Evolutionary conservation across 2,329 filamentous ascomycete species (phyloP), one percentile per base, ranked within the genome.

Genomic region (Penicillium sp.): DNA sequence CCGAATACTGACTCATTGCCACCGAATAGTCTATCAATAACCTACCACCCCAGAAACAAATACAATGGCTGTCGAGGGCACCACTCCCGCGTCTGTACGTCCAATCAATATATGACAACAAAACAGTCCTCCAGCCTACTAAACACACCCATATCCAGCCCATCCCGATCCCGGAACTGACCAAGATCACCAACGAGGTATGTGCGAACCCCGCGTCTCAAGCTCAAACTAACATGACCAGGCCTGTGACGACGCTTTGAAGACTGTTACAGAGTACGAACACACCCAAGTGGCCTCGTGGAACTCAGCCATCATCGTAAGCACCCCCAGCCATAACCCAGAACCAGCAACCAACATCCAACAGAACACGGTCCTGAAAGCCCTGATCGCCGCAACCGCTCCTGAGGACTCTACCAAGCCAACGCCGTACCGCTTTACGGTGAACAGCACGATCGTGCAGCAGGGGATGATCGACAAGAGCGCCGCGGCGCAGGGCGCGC

Each of bases 361-460:
- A 9, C 24, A 73, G 70, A 71, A 69, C 53, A 57, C 63, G 48
- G 62, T 70, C 52, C 63, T 72, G 38, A 64, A 71, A 54, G 58
- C 67, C 34, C 64, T 74, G 51, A 68, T 74, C 49, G 46, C 63
- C 45, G 70, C 71, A 38, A 72, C 71, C 29, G 62, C 68, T 22
- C 65, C 69, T 20, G 57, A 64, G 40, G 61, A 66, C 18, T 50
- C 63, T 34, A 56, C 63, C 32, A 58, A 64, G 4, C 58, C 71
- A 11, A 65, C 80, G 22, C 85, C 87, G 4, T 95, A 84, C 81
- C 97, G 97, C 73, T 97, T 91, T 74, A 88, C 89, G 59, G 89
- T 95, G 74, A 97, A 95, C 78, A 94, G 88, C 76, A 97, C 91
- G 57, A 96, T 97, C 66, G 94, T 97, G 59, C 91, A 98, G 76